Percentiles rank a stretch among this genome's conserved stretches.
Evolutionary conservation across 768 basidiomycete genomes (phyloP).

Genomic region (Amanita subjunquillea): DNA sequence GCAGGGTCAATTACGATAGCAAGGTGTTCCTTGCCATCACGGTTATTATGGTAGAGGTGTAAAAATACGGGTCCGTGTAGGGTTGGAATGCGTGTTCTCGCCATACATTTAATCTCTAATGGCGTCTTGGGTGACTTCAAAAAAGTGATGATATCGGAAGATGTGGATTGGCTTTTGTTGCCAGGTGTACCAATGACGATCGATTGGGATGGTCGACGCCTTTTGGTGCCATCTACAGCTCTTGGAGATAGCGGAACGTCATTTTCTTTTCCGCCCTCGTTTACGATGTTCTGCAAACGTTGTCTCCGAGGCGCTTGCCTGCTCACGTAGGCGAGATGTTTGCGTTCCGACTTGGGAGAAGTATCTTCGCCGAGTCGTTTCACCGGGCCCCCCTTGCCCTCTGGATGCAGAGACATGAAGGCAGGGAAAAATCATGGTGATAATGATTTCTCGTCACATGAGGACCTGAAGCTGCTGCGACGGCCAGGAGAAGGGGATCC

Average conservation of each 20-base stretch:
- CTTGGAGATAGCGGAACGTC: constrained; percentile 26
- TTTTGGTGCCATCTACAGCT: constrained; percentile 29
- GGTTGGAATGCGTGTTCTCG: constrained; percentile 94
- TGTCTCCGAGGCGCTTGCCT: constrained; percentile 65
- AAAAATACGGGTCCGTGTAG: constrained; percentile 90
- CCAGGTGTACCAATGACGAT: constrained; percentile 12
- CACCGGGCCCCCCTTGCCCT: constrained; percentile 49
- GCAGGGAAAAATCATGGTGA: constrained; percentile 70
- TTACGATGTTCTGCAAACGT: constrained; percentile 28
- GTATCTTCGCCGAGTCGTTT: constrained; percentile 39
- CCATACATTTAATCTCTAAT: constrained; percentile 86
- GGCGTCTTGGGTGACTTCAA: constrained; percentile 16
- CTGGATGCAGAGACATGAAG: constrained; percentile 37
- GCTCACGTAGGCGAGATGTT: constrained; percentile 54
- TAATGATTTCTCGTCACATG: constrained; percentile 82
- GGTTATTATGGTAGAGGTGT: constrained; percentile 90
- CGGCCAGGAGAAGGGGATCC: constrained; percentile 73
- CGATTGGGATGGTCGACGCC: constrained; percentile 26
- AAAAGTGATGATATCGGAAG: constrained; percentile 12
- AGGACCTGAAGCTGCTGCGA: constrained; percentile 63
- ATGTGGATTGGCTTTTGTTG: constrained; percentile 13
- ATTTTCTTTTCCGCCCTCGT: constrained; percentile 43
- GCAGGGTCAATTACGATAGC: constrained; percentile 91
- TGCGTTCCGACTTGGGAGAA: constrained; percentile 26
- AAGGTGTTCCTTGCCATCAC: constrained; percentile 89